phyloP scores from a whole-genome alignment of 805 yeast species.

The Metschnikowia rubicola region DNA sequence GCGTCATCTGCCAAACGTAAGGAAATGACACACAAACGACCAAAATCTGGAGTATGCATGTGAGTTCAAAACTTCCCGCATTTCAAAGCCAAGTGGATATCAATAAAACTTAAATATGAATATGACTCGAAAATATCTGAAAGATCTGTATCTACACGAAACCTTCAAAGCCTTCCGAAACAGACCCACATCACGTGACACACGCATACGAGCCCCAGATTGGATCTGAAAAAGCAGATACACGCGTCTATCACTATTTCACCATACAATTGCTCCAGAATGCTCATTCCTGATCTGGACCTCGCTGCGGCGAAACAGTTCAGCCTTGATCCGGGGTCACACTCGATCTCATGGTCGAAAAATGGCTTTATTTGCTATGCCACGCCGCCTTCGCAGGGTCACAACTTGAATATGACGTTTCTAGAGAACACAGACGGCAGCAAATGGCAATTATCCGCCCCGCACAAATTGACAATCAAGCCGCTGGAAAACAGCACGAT shows the following conservation, averaged over 20 bases:
- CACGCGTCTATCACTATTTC: no score
- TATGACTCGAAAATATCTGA: no score
- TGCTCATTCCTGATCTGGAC: conserved; percentile 2
- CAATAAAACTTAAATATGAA: no score
- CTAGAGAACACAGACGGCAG: conserved; percentile 73
- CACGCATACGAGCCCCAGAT: background rate
- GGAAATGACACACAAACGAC: no score
- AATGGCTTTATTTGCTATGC: conserved; percentile 81
- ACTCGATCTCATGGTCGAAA: conserved; percentile 67
- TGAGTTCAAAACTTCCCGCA: no score
- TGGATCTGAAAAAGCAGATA: background rate
- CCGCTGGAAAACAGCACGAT: conserved; percentile 22
- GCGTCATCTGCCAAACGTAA: no score
- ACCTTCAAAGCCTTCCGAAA: no score
- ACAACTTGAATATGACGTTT: conserved; percentile 55
- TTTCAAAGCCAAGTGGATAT: no score
- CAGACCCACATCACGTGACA: background rate
- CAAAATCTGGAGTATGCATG: no score
- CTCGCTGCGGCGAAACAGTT: background rate
- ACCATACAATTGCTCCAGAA: background rate
- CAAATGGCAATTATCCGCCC: conserved; percentile 71
- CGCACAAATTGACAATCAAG: conserved; percentile 37
- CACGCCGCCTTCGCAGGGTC: conserved; percentile 29
- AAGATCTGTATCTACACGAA: no score
- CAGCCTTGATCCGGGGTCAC: conserved; percentile 1